Percentiles rank a stretch among this genome's conserved stretches.
phyloP scores from a whole-genome alignment of 1,284 basidiomycete genomes.

The Heterobasidion annosum region DNA sequence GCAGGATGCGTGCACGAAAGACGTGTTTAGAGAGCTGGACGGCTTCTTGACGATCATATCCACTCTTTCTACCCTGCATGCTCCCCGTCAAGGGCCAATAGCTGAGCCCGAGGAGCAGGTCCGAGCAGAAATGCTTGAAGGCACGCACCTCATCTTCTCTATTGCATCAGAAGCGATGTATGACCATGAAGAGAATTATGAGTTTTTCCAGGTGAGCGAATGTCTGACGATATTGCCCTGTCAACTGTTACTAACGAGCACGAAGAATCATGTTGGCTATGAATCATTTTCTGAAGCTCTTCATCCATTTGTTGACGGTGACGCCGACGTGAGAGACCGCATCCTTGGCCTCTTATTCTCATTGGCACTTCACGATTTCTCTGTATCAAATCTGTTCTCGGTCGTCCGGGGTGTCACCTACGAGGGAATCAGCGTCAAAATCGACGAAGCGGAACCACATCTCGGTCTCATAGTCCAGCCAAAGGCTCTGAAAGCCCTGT shows the following conservation, averaged over 20 bases:
- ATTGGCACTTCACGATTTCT: conserved; percentile 54
- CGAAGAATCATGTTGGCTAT: conserved; percentile 58
- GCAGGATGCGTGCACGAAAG: conserved; percentile 54
- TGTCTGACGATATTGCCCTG: neutral
- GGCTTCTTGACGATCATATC: conserved; percentile 69
- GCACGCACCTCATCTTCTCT: conserved; percentile 46
- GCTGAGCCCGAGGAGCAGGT: conserved; percentile 32
- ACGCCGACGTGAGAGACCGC: conserved; percentile 35
- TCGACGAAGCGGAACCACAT: conserved; percentile 31
- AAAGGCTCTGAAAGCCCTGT: conserved; percentile 46
- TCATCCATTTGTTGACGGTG: conserved; percentile 36
- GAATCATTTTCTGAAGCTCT: conserved; percentile 50
- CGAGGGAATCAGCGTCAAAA: conserved; percentile 21
- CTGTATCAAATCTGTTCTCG: conserved; percentile 41
- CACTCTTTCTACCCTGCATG: conserved; percentile 49
- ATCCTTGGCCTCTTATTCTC: conserved; percentile 56
- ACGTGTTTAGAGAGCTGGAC: conserved; percentile 71
- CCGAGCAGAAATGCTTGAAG: conserved; percentile 38
- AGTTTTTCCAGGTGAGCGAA: conserved; percentile 57
- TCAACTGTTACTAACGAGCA: conserved; percentile 1
- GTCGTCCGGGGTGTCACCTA: conserved; percentile 24
- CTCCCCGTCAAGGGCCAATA: conserved; percentile 22
- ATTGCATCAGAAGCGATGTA: conserved; percentile 57
- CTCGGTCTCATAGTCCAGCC: conserved; percentile 44
- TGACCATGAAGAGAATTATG: conserved; percentile 43